Evolutionary conservation across 2,329 filamentous ascomycete species (phyloP), one percentile per base, ranked within the genome.

Genomic region (Calonectria crousiana): DNA sequence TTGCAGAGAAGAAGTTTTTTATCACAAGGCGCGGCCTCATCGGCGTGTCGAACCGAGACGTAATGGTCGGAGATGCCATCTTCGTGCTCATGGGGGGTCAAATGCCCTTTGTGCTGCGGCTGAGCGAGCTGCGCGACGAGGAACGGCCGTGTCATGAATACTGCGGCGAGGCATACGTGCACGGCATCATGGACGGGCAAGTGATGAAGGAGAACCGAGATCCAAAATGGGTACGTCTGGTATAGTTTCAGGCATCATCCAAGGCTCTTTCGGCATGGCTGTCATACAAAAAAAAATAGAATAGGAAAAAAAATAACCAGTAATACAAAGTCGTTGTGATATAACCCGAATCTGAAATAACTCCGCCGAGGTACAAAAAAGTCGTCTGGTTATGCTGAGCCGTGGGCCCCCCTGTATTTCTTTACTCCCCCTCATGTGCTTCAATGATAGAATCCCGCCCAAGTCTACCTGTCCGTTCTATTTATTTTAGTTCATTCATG

Each of bases 151-250:
- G 56, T 3, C 56, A 62, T n/a, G 56, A 41, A 62, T 62, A 41
- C 38, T 36, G 38, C 23, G 36, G 56, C 26, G 56, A 62, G 56
- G 11, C 56, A 5, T 62, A 62, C 10, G 36, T 62, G 23, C 56
- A 62, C 34, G 56, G 56, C 56, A 41, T 62, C 14, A 62, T 62
- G 56, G 56, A 62, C 36, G 56, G 56, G 41, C 56, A 38, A 44
- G 23, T 41, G 14, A 41, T 62, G 56, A 62, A 62, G 56, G 56
- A 62, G n/a, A 26, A 26, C 18, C 34, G 56, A 41, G 56, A 62
- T 28, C n/a, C 56, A 20, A 28, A 28, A 62, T 62, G 56, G 56
- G 34, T 62, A 18, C 56, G 56, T 62, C 56, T 62, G 5, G 56
- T 62, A 20, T 62, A 62, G 36, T 23, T 47, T 3, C 23, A 41